A percentile compares a stretch with the other conserved stretches of the same genome.
phyloP scores from a whole-genome alignment of 352 stramenopile species.

The Blastocystis sp. region DNA sequence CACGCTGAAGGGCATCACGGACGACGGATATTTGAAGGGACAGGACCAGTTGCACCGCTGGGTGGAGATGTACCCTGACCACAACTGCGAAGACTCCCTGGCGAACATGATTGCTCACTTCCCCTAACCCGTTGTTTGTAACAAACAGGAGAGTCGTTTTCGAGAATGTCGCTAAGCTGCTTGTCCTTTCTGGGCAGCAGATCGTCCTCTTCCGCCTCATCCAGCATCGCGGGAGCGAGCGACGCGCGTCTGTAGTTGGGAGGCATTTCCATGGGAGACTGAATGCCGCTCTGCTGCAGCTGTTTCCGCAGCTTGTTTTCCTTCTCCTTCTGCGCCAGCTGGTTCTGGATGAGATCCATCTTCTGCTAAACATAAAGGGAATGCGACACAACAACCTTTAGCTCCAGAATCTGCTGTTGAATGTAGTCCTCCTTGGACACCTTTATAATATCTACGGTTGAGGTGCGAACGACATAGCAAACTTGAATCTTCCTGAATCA shows the following conservation, averaged over 20 bases:
- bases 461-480: background rate
- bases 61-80: conserved; percentile 52
- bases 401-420: background rate
- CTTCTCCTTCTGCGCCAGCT: background rate
- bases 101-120: conserved; percentile 63
- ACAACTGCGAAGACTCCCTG: conserved; percentile 48
- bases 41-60: background rate
- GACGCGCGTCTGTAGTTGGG: conserved; percentile 27
- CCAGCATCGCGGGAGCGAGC: conserved; percentile 2
- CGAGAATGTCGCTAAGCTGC: background rate
- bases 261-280: background rate
- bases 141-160: conserved; percentile 42
- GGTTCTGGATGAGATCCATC: background rate
- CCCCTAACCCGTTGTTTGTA: conserved; percentile 47
- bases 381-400: background rate
- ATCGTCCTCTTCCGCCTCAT: conserved; percentile 1
- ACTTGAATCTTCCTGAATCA: conserved; percentile 38
- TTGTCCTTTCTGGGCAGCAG: background rate
- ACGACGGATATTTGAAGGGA: conserved; percentile 27
- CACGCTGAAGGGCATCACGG: conserved; percentile 6
- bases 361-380: background rate
- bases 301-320: conserved; percentile 41
- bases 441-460: background rate
- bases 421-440: background rate
- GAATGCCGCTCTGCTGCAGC: background rate